Conservation (phyloP, 371 early-diverging fungal species). For the Amoeboaphelidium protococcarum region DNA sequence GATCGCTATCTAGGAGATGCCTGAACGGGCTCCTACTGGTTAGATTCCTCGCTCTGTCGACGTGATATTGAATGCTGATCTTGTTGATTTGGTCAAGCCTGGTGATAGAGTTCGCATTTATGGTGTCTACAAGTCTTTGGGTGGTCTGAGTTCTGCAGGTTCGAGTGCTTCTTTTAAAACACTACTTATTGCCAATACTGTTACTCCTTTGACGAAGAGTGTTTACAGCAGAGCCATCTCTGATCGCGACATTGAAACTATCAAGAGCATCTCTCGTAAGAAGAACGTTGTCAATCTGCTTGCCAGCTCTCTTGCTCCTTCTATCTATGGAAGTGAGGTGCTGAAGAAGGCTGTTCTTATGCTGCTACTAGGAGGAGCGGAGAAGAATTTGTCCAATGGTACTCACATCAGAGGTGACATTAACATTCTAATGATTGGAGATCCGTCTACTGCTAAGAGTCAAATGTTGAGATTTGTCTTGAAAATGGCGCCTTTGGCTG, state of each 20-base stretch:
- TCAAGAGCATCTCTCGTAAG: constrained; percentile 40
- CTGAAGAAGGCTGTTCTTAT: constrained; percentile 90
- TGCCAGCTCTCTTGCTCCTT: constrained; percentile 72
- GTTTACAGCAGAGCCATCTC: constrained; percentile 20
- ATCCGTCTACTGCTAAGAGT: constrained; percentile 92
- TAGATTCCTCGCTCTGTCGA: constrained; percentile 91
- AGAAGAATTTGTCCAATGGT: constrained; percentile 79
- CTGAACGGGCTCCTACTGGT: constrained; percentile 94
- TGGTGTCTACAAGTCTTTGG: constrained; percentile 80
- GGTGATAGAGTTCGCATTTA: constrained; percentile 93
- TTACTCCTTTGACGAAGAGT: constrained; percentile 40
- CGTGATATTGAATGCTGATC: constrained; percentile 85
- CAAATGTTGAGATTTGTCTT: constrained; percentile 72
- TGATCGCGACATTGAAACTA: constrained; percentile 53
- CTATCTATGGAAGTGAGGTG: constrained; percentile 86
- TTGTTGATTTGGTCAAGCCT: constrained; percentile 91
- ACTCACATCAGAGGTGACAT: constrained; percentile 92
- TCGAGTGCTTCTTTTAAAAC: constrained; percentile 26
- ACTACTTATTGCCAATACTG: constrained; percentile 66
- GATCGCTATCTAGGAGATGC: constrained; percentile 96
- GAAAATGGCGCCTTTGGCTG: constrained; percentile 66
- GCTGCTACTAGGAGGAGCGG: constrained; percentile 80
- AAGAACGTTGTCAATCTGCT: constrained; percentile 54
- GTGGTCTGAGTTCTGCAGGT: constrained; percentile 13
- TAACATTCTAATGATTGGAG: constrained; percentile 86